These are phyloP conservation scores for Annulohypoxylon moriforme DNA, from an alignment of 495 filamentous ascomycete genomes.

Conservation along the genomic window DNA sequence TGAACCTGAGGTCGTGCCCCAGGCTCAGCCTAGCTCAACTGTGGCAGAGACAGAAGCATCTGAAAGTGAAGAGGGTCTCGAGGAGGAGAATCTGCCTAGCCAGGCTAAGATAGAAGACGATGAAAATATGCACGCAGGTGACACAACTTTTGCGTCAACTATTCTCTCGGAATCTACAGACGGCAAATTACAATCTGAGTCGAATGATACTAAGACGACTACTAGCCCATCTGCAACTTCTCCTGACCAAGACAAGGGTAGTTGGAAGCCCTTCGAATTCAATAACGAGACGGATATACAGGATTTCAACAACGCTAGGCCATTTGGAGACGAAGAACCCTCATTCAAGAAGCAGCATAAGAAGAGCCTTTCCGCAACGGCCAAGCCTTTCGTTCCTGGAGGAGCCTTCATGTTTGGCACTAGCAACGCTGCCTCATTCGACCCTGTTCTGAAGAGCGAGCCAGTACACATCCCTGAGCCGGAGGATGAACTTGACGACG, in stretches of 20 bases:
- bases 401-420: constrained; percentile 58
- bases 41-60: constrained; percentile 42
- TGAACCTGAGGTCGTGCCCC: constrained; percentile 59
- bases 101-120: constrained; percentile 60
- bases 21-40: constrained; percentile 48
- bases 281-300: constrained; percentile 51
- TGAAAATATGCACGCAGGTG: constrained; percentile 52
- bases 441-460: constrained; percentile 37
- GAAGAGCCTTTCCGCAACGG: constrained; percentile 73
- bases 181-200: constrained; percentile 57
- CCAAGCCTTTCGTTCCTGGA: constrained; percentile 75
- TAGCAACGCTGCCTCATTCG: constrained; percentile 31
- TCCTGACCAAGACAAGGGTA: constrained; percentile 51
- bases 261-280: constrained; percentile 60
- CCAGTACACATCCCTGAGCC: constrained; percentile 54
- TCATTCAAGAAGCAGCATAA: constrained; percentile 58
- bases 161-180: constrained; percentile 60
- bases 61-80: constrained; percentile 45
- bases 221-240: constrained; percentile 59
- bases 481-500: constrained; percentile 54
- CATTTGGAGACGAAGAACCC: constrained; percentile 52
- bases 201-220: constrained; percentile 61
- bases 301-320: constrained; percentile 56
- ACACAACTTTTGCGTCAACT: constrained; percentile 59
- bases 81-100: constrained; percentile 28